These are phyloP conservation scores for Russula sp. DNA, from an alignment of 768 basidiomycete genomes.

Conservation along the genomic window DNA sequence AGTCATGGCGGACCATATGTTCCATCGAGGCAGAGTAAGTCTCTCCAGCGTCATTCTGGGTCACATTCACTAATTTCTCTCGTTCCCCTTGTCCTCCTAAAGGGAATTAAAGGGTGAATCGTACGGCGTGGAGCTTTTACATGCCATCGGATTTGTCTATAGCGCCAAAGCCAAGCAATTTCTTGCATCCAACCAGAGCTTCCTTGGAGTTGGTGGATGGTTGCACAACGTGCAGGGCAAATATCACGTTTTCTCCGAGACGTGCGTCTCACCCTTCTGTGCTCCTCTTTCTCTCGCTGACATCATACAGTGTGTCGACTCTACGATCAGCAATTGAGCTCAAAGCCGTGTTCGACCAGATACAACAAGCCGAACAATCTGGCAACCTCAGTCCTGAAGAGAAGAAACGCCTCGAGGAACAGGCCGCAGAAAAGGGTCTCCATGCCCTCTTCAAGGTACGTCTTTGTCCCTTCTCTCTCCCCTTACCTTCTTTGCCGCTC, in stretches of 20 bases:
- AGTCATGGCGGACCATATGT: conserved; percentile 75
- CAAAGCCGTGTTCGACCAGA: conserved; percentile 87
- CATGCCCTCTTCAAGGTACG: conserved; percentile 86
- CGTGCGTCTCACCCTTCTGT: conserved; percentile 48
- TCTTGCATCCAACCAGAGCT: conserved; percentile 65
- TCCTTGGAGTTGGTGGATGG: conserved; percentile 88
- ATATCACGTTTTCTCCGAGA: conserved; percentile 92
- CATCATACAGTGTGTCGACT: conserved; percentile 64
- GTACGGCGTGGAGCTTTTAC: conserved; percentile 81
- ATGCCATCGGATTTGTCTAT: conserved; percentile 86
- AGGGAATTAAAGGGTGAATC: conserved; percentile 84
- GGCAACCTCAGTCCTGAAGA: conserved; percentile 78
- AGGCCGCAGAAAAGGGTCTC: conserved; percentile 89
- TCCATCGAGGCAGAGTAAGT: conserved; percentile 78
- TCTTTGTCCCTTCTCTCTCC: not conserved
- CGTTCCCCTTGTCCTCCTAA: conserved; percentile 3
- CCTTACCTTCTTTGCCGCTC: not conserved
- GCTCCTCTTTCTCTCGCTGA: conserved; percentile 15
- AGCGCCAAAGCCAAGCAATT: conserved; percentile 78
- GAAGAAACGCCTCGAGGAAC: conserved; percentile 79
- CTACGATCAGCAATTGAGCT: conserved; percentile 84
- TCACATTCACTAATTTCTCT: not conserved
- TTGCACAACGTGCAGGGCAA: conserved; percentile 89
- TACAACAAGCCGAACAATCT: conserved; percentile 84
- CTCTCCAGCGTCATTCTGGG: not conserved